A percentile compares a stretch with the other conserved stretches of the same genome.
These are phyloP conservation scores for Pseudogymnoascus sp. DNA, from an alignment of 2,329 filamentous ascomycete species.

Conservation along the genomic window DNA sequence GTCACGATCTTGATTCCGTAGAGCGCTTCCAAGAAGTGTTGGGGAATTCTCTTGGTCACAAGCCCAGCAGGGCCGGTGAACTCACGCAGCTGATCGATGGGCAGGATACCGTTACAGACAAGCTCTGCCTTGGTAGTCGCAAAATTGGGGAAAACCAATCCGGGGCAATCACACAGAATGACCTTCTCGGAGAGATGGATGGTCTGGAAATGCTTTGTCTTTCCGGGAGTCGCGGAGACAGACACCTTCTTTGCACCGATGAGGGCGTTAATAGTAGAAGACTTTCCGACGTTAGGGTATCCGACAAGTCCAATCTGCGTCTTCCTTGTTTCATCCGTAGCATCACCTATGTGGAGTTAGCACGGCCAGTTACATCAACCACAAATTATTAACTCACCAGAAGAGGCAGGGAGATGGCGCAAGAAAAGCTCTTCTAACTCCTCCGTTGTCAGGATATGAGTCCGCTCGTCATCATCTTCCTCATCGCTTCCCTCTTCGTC, in stretches of 20 bases:
- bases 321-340: conserved; percentile 50
- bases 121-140: conserved; percentile 93
- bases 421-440: conserved; percentile 88
- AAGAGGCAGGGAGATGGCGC: conserved; percentile 57
- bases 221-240: conserved; percentile 92
- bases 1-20: conserved; percentile 88
- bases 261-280: conserved; percentile 97
- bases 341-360: conserved; percentile 31
- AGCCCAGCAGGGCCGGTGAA: conserved; percentile 80
- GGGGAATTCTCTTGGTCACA: conserved; percentile 77
- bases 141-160: conserved; percentile 97
- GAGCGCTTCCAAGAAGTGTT: conserved; percentile 80
- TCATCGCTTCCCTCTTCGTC: conserved; percentile 30
- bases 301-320: conserved; percentile 89
- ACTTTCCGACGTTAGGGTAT: conserved; percentile 98
- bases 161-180: conserved; percentile 92
- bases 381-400: conserved; percentile 35
- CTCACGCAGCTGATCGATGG: conserved; percentile 93
- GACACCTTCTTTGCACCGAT: conserved; percentile 98
- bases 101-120: conserved; percentile 88
- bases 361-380: conserved; percentile 15
- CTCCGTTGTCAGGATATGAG: conserved; percentile 82
- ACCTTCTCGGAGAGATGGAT: conserved; percentile 88
- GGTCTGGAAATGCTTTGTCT: conserved; percentile 99
- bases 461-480: conserved; percentile 38